Evolutionary conservation across 1,284 basidiomycete species (phyloP), one percentile per base, ranked within the genome.

Genomic region (Filobasidium uniguttulatum): DNA sequence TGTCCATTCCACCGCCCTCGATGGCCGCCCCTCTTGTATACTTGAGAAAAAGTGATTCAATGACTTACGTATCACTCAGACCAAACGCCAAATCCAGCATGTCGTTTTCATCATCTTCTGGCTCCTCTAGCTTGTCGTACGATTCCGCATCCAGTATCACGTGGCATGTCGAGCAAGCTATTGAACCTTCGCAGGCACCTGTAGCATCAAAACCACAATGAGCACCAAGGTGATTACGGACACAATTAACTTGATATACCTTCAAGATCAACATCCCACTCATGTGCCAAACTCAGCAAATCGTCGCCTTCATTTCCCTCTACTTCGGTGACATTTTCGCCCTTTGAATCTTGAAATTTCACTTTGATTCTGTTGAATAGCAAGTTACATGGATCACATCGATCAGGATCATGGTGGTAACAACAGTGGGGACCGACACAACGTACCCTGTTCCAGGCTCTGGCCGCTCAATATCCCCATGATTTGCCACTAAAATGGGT

Each of bases 1-100:
- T n/a, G n/a, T n/a, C n/a, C n/a, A n/a, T n/a, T n/a, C n/a, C n/a
- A n/a, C n/a, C n/a, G n/a, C n/a, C n/a, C n/a, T n/a, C n/a, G n/a
- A n/a, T n/a, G n/a, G n/a, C n/a, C n/a, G n/a, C n/a, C n/a, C n/a
- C n/a, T n/a, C n/a, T n/a, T n/a, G n/a, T n/a, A n/a, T n/a, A n/a
- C n/a, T n/a, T n/a, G n/a, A n/a, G n/a, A n/a, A n/a, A n/a, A n/a
- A n/a, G n/a, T n/a, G n/a, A n/a, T n/a, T n/a, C n/a, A n/a, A n/a
- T 15, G 20, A 70, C 75, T 63, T 78, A 91, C 61, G 91, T 96
- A 63, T 97, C 93, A 1, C 90, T 94, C 53, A 98, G 73, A 0
- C 89, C 93, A 60, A 97, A 98, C 1, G 93, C 94, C 73, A 98
- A 83, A 68, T 98, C 93, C 34, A 98, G 75, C 91, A 97, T 97